These are phyloP conservation scores for Gossypium gossypioides DNA, from an alignment of 441 rosid species.

Conservation along the genomic window DNA sequence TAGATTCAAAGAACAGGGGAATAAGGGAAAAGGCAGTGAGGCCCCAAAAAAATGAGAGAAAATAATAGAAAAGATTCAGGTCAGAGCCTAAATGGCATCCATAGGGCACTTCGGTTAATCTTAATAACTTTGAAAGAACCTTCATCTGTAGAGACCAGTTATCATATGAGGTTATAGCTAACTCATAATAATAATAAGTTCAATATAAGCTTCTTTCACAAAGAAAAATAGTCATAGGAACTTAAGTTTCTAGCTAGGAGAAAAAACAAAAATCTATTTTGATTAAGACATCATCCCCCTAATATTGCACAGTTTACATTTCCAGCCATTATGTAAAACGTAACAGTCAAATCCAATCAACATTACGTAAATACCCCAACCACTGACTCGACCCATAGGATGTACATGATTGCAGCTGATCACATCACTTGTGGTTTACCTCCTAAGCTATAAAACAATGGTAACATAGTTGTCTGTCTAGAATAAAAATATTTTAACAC, in stretches of 20 bases:
- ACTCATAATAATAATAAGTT: not conserved
- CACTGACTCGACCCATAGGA: not conserved
- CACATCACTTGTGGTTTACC: not conserved
- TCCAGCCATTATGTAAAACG: not conserved
- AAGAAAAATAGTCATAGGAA: not conserved
- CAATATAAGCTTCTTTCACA: not conserved
- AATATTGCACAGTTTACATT: not conserved
- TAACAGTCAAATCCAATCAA: not conserved
- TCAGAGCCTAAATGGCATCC: not conserved
- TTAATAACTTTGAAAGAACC: not conserved
- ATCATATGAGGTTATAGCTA: not conserved
- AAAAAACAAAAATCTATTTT: not conserved
- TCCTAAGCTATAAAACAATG: not conserved
- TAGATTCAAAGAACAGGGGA: not conserved
- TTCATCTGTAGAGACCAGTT: not conserved
- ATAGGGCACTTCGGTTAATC: not conserved
- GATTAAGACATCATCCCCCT: not conserved
- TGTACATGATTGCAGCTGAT: not conserved
- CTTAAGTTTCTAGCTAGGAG: not conserved
- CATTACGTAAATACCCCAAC: not conserved
- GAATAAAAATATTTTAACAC: not conserved
- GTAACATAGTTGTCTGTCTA: not conserved
- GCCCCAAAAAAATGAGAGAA: not conserved
- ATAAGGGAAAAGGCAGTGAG: not conserved
- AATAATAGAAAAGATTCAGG: not conserved